Evolutionary conservation across 441 rosid genomes (phyloP).

Genomic region (Mallotus repandus): DNA sequence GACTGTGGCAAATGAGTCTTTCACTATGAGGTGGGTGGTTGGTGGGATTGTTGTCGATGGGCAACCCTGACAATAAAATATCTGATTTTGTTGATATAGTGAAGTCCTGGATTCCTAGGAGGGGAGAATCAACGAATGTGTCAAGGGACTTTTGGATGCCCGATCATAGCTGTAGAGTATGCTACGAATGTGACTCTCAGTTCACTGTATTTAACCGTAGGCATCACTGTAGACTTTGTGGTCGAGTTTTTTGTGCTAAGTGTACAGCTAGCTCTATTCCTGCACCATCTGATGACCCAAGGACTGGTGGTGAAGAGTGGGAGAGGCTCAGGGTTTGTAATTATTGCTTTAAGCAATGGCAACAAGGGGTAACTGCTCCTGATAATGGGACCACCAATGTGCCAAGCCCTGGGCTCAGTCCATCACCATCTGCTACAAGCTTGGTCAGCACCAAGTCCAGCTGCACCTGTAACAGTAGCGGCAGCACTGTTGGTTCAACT

Average conservation of each 20-base stretch:
- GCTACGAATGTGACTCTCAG: constrained; percentile 84
- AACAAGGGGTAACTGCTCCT: constrained; percentile 35
- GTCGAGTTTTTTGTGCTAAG: constrained; percentile 81
- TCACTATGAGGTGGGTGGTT: constrained; percentile 50
- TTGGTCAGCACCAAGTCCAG: constrained; percentile 54
- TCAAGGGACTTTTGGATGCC: constrained; percentile 99
- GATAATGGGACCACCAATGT: constrained; percentile 50
- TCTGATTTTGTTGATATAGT: constrained; percentile 53
- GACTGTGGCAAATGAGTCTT: constrained; percentile 46
- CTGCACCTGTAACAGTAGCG: constrained; percentile 53
- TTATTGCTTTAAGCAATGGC: constrained; percentile 86
- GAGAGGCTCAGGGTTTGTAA: constrained; percentile 86
- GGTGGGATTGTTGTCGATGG: constrained; percentile 63
- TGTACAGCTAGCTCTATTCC: constrained; percentile 80
- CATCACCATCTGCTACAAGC: constrained; percentile 65
- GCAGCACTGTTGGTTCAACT: constrained; percentile 55
- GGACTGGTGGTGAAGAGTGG: constrained; percentile 51
- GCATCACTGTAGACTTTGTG: constrained; percentile 93
- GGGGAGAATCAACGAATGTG: constrained; percentile 61
- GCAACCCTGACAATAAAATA: constrained; percentile 47
- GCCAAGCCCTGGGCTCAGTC: constrained; percentile 43
- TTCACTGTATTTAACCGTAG: constrained; percentile 73
- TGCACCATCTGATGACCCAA: constrained; percentile 41
- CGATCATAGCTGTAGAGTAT: constrained; percentile 90
- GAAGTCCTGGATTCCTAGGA: constrained; percentile 73